Base-by-base conservation (phyloP, 2,329 filamentous ascomycete genomes). In the Penicillium sp. region DNA sequence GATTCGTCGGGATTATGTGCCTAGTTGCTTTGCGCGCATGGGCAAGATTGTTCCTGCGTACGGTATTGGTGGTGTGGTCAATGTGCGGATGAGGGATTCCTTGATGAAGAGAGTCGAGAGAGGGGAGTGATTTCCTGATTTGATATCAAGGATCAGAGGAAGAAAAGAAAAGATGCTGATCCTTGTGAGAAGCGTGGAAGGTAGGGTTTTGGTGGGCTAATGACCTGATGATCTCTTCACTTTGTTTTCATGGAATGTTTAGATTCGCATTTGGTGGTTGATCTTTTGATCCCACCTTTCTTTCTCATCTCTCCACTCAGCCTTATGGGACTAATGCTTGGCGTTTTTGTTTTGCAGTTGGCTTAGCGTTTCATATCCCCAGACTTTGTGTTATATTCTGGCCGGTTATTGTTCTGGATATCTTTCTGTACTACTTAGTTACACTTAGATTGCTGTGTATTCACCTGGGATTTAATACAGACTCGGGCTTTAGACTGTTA, bases 21-120 rank as follows among this genome's bases (percentile, higher is more conserved):
- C 87, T 60, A 93, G 88, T 70, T 84, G 85, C 31, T 74, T 83
- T 54, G 91, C 92, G 27, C 78, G 91, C 51, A 88, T 96, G 73
- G 88, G 88, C 57, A 82, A 92, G 66, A 96, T 96, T 64, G 82
- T 96, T 3, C 91, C 91, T 18, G 91, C 91, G 0, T 96, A 93
- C 77, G 92, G 91, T 2, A 81, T 96, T 13, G 92, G 91, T 1
- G 91, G 91, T 0, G 90, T 96, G 12, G 88, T 94, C 12, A 96
- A 96, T 74, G 81, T 81, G 56, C 86, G 88, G 66, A 79, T 93
- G 42, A 81, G 91, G 63, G 79, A 76, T 66, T 77, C 70, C 50
- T 69, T 93, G 63, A 91, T 96, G 87, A 77, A 76, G 81, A 82
- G 64, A 74, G 74, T 51, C 18, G 29, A 72, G 71, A 64, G 73